Base-by-base conservation (phyloP, 805 yeast genomes). In the Candida saitoana region DNA sequence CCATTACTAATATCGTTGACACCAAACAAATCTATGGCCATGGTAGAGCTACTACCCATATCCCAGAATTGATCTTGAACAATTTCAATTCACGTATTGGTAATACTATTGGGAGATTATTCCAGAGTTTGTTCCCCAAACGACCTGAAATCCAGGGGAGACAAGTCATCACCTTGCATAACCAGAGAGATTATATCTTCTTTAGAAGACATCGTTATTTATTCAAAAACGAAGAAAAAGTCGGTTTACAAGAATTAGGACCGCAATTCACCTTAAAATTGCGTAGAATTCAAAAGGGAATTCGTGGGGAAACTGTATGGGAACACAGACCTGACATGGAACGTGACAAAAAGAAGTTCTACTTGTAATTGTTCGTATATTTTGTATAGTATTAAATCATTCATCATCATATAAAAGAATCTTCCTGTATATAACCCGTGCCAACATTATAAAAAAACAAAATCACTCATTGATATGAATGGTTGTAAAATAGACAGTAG, bases 251-350 rank as follows among this genome's bases (percentile, higher is more conserved):
- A 57, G 99, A 93, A 59, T 69, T 93, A 34, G 99, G 99, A 0
- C 99, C 99, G 1, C 97, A 90, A 63, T 93, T 93, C 63, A 93
- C 99, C 1, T 66, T 93, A 60, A 83, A 85, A 58, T 67, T 93
- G 51, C 79, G 96, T 63, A 76, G 98, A 56, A 70, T 93, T 44
- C 98, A 91, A 63, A 84, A 81, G 66, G 99, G 98, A 40, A 76
- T 93, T 55, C 82, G 82, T 57, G 95, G 88, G 51, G 98, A 91
- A 56, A 74, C 86, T 19, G 96, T 88, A 56, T 91, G 98, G 97
- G 97, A 93, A 64, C 96, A 89, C 67, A 79, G 87, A 52, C 83
- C 96, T 3, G 95, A 87, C 50, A 90, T 93, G 98, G 98, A 93
- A 63, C 84, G 84, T 56, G 97, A 91, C 62, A 91, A 90, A 80